Base-by-base conservation (phyloP, 1,139 yeast species). In the Taphrina wiesneri region DNA sequence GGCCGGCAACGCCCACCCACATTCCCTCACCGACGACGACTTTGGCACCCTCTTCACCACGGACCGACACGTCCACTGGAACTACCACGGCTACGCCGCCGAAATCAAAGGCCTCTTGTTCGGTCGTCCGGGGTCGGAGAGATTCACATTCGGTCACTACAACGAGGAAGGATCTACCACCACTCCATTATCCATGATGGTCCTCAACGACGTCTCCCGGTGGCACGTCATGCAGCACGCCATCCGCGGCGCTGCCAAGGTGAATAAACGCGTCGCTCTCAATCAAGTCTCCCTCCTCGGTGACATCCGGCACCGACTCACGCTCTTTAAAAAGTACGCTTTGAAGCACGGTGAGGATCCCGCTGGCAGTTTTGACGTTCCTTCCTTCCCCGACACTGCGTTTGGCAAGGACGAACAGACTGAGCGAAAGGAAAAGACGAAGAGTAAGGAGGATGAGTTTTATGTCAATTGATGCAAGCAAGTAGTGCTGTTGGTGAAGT, bases 111-210 rank as follows among this genome's bases (percentile, higher is more conserved):
- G 70, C 30, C 69, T 70, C 26, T 46, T 69, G 59, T 70, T 69
- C 46, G 70, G 70, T 49, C 68, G 69, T 6, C 67, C 68, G 32
- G 52, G 65, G 32, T 59, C 65, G 13, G 69, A 69, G 23, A 67
- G 71, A 15, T 63, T 69, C 47, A 57, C 70, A 15, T 59, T 70
- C 28, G 60, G 67, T 30, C 69, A 70, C 15, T 70, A 70, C 68
- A 67, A 59, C 46, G 72, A 70, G 66, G 71, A 70, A 57, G 70
- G 70, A 15, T 69, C 70, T 28, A 70, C 71, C 28, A 69, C 71
- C 43, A 70, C 72, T 2, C 70, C 72, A 15, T 43, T 70, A 46
- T 57, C 68, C 30, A 69, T 70, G 70, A 64, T 69, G 70, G 66
- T 70, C 26, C 64, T 62, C 46, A 70, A 70, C 67, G 47, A 56